Evolutionary conservation across 108 stramenopile genomes (phyloP), one percentile per base, ranked within the genome.

Genomic region (Skeletonema grethae): DNA sequence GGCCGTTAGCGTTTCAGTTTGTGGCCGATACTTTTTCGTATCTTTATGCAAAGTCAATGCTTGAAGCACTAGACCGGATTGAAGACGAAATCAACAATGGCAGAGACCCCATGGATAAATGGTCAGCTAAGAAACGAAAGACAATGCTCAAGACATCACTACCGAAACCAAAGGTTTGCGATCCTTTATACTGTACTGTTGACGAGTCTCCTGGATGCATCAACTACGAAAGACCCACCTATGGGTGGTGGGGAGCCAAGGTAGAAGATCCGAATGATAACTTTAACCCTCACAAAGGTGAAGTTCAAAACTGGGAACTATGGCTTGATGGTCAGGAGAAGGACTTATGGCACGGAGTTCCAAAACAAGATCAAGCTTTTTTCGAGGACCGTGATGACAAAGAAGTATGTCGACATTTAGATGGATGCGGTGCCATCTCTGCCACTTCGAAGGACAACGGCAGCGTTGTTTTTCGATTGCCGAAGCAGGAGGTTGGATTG

Each of bases 401-500:
- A 43, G 75, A 80, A 58, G 70, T 76, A 18, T 84, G 83, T 29
- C 46, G 57, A 34, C 76, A 77, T 62, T 63, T 77, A 55, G 83
- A 84, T 53, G 69, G 46, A 0, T 84, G 83, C 56, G 83, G 63
- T 4, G 83, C 79, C 7, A 61, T 84, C 8, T 80, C 74, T 0
- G 83, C 76, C 3, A 64, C 63, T 18, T 77, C 64, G 3, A 16
- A 65, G 7, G 73, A 76, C 18, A 76, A 60, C 38, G 83, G 83
- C 7, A 80, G 43, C 61, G 75, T 84, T 15, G 79, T 76, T 0
- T 80, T 84, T 39, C 68, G 79, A 2, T 57, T 84, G 5, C 83
- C 83, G 24, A 84, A 84, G 31, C 80, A 80, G 83, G 58, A 70
- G 22, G 76, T 84, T 36, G 83, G 83, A 30, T 64, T 84, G 5